Conservation (phyloP, 1,284 basidiomycete species). For the Rhodofomes roseus region DNA sequence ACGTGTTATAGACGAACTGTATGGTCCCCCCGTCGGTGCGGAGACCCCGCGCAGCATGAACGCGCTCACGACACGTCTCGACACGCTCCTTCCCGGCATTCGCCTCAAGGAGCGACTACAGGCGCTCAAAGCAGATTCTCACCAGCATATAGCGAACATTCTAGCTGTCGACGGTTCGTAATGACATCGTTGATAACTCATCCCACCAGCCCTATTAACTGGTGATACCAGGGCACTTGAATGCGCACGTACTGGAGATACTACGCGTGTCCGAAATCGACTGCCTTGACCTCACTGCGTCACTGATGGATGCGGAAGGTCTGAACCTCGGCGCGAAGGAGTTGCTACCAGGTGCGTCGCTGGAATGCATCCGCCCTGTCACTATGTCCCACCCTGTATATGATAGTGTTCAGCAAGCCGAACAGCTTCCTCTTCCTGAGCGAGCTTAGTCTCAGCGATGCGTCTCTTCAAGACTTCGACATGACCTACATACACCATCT, state of each 20-base stretch:
- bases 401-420: slow-evolving; percentile 47
- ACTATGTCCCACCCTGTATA: neutral
- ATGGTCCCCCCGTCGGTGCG: slow-evolving; percentile 38
- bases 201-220: too few relatives aligned
- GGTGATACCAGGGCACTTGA: slow-evolving; percentile 20
- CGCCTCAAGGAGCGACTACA: slow-evolving; percentile 40
- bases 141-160: slow-evolving; percentile 42
- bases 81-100: slow-evolving; percentile 41
- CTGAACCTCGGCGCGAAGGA: slow-evolving; percentile 42
- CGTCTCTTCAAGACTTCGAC: slow-evolving; percentile 43
- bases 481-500: slow-evolving; percentile 50
- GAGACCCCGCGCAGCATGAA: slow-evolving; percentile 38
- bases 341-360: slow-evolving; percentile 38
- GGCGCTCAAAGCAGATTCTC: slow-evolving; percentile 27
- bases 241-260: slow-evolving; percentile 19
- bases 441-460: slow-evolving; percentile 44
- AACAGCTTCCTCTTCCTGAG: slow-evolving; percentile 49
- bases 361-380: neutral
- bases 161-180: slow-evolving; percentile 38
- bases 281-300: slow-evolving; percentile 35
- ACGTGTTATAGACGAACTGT: slow-evolving; percentile 31
- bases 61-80: slow-evolving; percentile 35
- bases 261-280: slow-evolving; percentile 24
- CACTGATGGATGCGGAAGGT: slow-evolving; percentile 43
- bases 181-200: neutral